Conservation (phyloP, 371 early-diverging fungal genomes). For the Coemansia sp. region DNA sequence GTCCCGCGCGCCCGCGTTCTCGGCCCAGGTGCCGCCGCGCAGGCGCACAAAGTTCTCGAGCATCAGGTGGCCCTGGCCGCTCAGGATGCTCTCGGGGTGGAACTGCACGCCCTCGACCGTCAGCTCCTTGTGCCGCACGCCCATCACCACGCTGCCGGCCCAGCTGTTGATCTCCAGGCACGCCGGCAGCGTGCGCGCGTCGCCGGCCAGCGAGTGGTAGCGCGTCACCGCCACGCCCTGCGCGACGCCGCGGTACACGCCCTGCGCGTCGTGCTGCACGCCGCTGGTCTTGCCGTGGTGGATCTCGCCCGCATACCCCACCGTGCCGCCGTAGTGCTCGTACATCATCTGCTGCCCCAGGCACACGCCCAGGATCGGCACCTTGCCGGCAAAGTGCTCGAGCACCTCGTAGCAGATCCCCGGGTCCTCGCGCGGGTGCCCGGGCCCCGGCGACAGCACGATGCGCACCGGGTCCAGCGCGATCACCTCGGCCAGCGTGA, state of each 20-base stretch:
- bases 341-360: constrained; percentile 96
- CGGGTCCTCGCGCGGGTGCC: constrained; percentile 86
- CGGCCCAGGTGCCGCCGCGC: constrained; percentile 84
- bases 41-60: constrained; percentile 85
- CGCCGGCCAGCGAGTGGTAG: constrained; percentile 94
- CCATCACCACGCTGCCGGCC: constrained; percentile 89
- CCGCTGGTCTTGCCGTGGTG: constrained; percentile 92
- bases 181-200: constrained; percentile 78
- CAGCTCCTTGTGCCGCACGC: constrained; percentile 83
- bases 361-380: constrained; percentile 97
- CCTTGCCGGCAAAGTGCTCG: constrained; percentile 81
- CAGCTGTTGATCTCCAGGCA: constrained; percentile 80
- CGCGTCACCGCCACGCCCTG: constrained; percentile 76
- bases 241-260: constrained; percentile 74
- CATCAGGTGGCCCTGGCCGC: constrained; percentile 84
- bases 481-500: constrained; percentile 77
- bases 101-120: constrained; percentile 95
- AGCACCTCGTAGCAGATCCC: constrained; percentile 87
- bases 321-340: constrained; percentile 90
- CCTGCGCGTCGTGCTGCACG: constrained; percentile 86
- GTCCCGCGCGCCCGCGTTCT: constrained; percentile 54
- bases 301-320: constrained; percentile 87
- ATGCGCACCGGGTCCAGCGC: constrained; percentile 84
- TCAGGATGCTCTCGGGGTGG: constrained; percentile 95
- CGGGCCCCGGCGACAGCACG: constrained; percentile 96